These are phyloP conservation scores for Talaromyces funiculosus DNA, from an alignment of 2,329 filamentous ascomycete species.

Conservation along the genomic window DNA sequence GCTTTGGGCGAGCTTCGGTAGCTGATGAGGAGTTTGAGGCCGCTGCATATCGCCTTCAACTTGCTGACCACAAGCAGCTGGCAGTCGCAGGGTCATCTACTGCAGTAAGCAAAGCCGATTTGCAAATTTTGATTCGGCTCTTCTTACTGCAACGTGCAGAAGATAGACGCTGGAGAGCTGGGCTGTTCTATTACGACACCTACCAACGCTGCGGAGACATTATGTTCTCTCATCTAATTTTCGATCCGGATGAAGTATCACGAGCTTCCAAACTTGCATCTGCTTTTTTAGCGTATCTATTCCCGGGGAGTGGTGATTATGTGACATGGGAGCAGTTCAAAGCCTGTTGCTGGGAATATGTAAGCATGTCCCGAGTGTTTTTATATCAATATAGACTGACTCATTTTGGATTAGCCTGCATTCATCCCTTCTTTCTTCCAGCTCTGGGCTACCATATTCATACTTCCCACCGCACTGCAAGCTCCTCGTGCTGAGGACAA, in stretches of 20 bases:
- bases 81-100: neutral
- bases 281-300: neutral
- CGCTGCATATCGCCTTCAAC: neutral
- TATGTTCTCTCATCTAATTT: neutral
- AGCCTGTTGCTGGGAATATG: neutral
- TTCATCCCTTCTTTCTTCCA: neutral
- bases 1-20: neutral
- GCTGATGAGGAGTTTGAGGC: neutral
- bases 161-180: neutral
- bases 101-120: neutral
- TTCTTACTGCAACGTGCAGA: slow-evolving; percentile 2
- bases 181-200: neutral
- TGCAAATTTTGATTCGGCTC: neutral
- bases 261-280: neutral
- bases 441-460: slow-evolving; percentile 5
- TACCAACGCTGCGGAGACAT: neutral
- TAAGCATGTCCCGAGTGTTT: neutral
- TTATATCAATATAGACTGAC: neutral
- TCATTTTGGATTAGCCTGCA: neutral
- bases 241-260: neutral
- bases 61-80: neutral
- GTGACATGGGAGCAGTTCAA: slow-evolving; percentile 1
- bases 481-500: neutral
- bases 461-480: neutral
- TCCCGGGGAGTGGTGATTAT: neutral